A percentile compares a stretch with the other conserved stretches of the same genome.
Evolutionary conservation across 345 rosid genomes (phyloP).

Genomic region (Rubroshorea leprosula): DNA sequence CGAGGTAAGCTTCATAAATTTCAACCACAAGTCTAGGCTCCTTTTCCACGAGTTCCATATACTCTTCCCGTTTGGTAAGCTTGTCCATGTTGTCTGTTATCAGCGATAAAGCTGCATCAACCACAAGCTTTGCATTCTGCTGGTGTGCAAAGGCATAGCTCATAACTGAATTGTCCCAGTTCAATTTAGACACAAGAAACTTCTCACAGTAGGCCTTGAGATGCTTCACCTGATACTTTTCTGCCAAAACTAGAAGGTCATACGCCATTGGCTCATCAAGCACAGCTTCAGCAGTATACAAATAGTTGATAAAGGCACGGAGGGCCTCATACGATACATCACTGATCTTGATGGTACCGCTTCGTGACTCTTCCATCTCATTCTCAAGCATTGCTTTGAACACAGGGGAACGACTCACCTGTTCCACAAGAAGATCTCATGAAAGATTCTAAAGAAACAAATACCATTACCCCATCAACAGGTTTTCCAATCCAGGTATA

Average conservation of each 20-base stretch:
- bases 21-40: slow-evolving; percentile 74
- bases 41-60: slow-evolving; percentile 63
- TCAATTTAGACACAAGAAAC: slow-evolving; percentile 64
- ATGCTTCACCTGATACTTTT: slow-evolving; percentile 78
- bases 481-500: neutral
- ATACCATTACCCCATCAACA: neutral
- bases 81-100: slow-evolving; percentile 80
- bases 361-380: slow-evolving; percentile 80
- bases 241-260: slow-evolving; percentile 73
- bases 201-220: slow-evolving; percentile 75
- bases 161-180: slow-evolving; percentile 68
- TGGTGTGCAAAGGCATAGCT: slow-evolving; percentile 81
- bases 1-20: slow-evolving; percentile 68
- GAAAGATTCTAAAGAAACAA: neutral
- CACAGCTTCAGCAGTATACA: slow-evolving; percentile 77
- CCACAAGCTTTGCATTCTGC: slow-evolving; percentile 65
- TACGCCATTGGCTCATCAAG: slow-evolving; percentile 78
- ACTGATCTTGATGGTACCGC: slow-evolving; percentile 72
- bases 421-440: slow-evolving; percentile 9
- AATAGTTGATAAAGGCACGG: slow-evolving; percentile 49
- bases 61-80: slow-evolving; percentile 59
- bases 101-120: slow-evolving; percentile 54
- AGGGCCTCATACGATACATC: slow-evolving; percentile 67
- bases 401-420: slow-evolving; percentile 78
- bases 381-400: slow-evolving; percentile 86